phyloP scores from a whole-genome alignment of 2,329 filamentous ascomycete species.

The Diplocarpon rosae region DNA sequence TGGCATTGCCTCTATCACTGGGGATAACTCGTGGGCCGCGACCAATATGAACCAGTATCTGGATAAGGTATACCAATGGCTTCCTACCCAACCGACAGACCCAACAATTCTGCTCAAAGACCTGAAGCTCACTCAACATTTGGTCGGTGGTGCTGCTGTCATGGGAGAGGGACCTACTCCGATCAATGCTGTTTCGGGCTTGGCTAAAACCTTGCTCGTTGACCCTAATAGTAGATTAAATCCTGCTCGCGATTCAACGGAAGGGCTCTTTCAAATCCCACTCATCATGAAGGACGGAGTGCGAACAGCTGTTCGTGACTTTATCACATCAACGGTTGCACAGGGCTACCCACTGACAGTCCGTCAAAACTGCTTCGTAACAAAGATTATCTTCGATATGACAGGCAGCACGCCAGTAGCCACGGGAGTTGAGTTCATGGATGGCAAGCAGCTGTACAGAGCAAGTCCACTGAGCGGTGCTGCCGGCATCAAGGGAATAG shows the following conservation, averaged over 20 bases:
- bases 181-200: neutral
- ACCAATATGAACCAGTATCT: slow-evolving; percentile 20
- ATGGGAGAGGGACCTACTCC: slow-evolving; percentile 1
- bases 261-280: slow-evolving; percentile 7
- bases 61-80: slow-evolving; percentile 10
- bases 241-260: slow-evolving; percentile 1
- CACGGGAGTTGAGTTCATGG: slow-evolving; percentile 33
- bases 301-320: slow-evolving; percentile 3
- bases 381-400: slow-evolving; percentile 31
- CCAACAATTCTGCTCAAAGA: slow-evolving; percentile 11
- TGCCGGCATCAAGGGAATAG: slow-evolving; percentile 26
- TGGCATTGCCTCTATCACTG: slow-evolving; percentile 16
- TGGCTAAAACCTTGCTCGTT: neutral
- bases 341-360: slow-evolving; percentile 15
- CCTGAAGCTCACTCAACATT: slow-evolving; percentile 7
- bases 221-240: slow-evolving; percentile 6
- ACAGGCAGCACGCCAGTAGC: slow-evolving; percentile 27
- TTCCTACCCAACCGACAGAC: slow-evolving; percentile 2
- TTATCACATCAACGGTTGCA: slow-evolving; percentile 3
- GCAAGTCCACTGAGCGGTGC: slow-evolving; percentile 27
- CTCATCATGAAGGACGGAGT: slow-evolving; percentile 3
- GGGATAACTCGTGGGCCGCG: slow-evolving; percentile 19
- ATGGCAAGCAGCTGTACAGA: slow-evolving; percentile 32
- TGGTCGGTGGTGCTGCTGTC: slow-evolving; percentile 1
- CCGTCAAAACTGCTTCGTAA: slow-evolving; percentile 27